Evolutionary conservation across 2,329 filamentous ascomycete species (phyloP).

Genomic region (Colletotrichum siamense): DNA sequence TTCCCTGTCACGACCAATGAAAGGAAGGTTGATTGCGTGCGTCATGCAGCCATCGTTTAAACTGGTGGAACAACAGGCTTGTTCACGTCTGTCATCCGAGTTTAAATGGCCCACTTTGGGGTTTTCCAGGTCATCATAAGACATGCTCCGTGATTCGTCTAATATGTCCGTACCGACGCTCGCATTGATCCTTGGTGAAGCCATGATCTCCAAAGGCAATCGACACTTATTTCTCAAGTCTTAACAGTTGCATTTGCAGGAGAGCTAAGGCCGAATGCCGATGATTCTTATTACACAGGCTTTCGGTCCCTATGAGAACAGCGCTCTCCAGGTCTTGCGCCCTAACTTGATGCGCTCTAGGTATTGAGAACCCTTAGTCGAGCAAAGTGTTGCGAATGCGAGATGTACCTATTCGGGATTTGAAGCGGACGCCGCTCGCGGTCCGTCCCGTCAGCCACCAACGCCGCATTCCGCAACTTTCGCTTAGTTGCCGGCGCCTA

Average conservation of each 20-base stretch:
- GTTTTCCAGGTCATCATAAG: neutral
- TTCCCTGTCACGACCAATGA: neutral
- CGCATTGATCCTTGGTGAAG: neutral
- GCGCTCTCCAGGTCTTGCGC: neutral
- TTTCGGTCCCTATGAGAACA: neutral
- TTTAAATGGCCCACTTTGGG: neutral
- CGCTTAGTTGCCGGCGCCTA: neutral
- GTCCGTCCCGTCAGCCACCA: neutral
- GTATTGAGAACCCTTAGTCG: neutral
- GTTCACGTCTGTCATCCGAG: neutral
- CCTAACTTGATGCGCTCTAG: neutral
- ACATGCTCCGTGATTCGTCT: neutral
- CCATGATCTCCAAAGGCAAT: neutral
- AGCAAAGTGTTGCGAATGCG: neutral
- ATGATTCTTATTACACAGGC: neutral
- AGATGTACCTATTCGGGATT: neutral
- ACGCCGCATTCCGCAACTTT: neutral
- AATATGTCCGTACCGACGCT: neutral
- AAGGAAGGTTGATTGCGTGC: neutral
- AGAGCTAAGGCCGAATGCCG: neutral
- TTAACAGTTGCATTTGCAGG: neutral
- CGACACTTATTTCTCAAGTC: neutral
- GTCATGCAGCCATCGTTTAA: neutral
- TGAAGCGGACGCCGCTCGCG: neutral
- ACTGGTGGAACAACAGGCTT: neutral